Percentiles rank a stretch among this genome's conserved stretches.
phyloP scores from a whole-genome alignment of 164 flowering plant genomes.

The Cinnamomum chago region DNA sequence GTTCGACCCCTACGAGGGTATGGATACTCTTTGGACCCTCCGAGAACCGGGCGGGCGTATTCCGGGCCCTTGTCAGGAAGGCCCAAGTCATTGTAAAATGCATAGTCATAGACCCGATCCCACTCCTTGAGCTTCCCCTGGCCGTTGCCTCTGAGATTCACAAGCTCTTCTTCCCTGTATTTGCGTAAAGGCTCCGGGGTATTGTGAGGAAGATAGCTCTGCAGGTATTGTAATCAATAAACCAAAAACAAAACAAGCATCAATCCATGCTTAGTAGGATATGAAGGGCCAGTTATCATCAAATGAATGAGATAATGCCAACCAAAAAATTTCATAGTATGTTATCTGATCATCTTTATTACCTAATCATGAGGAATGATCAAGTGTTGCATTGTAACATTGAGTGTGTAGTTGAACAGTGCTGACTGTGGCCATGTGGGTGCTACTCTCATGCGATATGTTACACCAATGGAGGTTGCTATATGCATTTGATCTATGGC shows the following conservation, averaged over 20 bases:
- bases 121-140: slow-evolving; percentile 59
- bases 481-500: too few relatives aligned
- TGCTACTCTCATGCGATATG: too few relatives aligned
- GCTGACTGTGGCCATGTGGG: too few relatives aligned
- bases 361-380: too few relatives aligned
- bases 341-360: too few relatives aligned
- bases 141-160: slow-evolving; percentile 61
- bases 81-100: slow-evolving; percentile 74
- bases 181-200: slow-evolving; percentile 55
- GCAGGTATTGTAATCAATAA: neutral
- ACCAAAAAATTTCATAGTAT: too few relatives aligned
- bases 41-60: slow-evolving; percentile 58
- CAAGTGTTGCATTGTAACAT: too few relatives aligned
- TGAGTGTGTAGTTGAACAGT: too few relatives aligned
- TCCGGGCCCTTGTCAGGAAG: slow-evolving; percentile 54
- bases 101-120: slow-evolving; percentile 92
- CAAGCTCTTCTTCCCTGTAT: slow-evolving; percentile 66
- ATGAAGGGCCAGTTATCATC: too few relatives aligned
- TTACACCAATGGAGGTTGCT: too few relatives aligned
- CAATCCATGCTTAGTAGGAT: neutral
- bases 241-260: neutral
- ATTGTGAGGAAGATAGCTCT: slow-evolving; percentile 63
- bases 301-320: too few relatives aligned
- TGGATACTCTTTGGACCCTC: slow-evolving; percentile 62
- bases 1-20: slow-evolving; percentile 84